Percentiles rank a stretch among this genome's conserved stretches.
Evolutionary conservation across 139 green algal species (phyloP).

Genomic region (Auxenochlorella protothecoides): DNA sequence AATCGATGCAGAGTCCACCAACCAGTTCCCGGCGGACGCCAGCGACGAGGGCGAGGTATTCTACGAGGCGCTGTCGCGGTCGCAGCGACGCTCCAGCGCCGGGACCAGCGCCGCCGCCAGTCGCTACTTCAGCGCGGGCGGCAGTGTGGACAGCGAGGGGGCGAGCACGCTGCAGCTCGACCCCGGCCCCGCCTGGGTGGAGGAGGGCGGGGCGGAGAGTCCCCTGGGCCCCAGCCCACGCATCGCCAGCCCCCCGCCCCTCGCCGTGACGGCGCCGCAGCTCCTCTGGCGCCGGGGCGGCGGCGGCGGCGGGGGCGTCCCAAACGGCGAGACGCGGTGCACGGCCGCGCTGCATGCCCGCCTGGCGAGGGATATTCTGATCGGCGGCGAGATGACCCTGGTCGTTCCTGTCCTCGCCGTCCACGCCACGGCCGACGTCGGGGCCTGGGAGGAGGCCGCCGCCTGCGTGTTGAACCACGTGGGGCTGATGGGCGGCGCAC

Average conservation of each 20-base stretch:
- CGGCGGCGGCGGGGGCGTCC: too few species aligned
- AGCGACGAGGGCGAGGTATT: constrained; percentile 2
- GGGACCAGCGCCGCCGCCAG: constrained; percentile 2
- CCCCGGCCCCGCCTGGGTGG: constrained; percentile 6
- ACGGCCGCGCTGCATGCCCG: too few species aligned
- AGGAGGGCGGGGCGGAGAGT: neutral
- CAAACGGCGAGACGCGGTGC: too few species aligned
- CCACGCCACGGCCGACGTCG: neutral
- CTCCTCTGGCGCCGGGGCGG: too few species aligned
- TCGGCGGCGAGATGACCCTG: neutral
- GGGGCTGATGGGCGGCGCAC: neutral
- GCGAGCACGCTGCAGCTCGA: neutral
- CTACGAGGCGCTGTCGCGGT: neutral
- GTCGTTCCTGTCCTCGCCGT: constrained; percentile 1
- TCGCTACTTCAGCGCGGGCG: constrained; percentile 13
- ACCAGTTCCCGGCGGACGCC: neutral
- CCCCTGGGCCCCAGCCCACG: neutral
- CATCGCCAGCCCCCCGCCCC: neutral
- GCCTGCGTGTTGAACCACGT: constrained; percentile 16
- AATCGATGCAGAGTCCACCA: too few species aligned
- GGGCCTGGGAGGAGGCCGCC: constrained; percentile 13
- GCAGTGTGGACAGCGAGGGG: too few species aligned
- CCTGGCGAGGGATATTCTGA: too few species aligned
- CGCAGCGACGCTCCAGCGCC: constrained; percentile 1
- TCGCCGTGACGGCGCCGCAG: too few species aligned